Conservation (phyloP, 2,329 filamentous ascomycete species). For the Cladosporium sphaerospermum region DNA sequence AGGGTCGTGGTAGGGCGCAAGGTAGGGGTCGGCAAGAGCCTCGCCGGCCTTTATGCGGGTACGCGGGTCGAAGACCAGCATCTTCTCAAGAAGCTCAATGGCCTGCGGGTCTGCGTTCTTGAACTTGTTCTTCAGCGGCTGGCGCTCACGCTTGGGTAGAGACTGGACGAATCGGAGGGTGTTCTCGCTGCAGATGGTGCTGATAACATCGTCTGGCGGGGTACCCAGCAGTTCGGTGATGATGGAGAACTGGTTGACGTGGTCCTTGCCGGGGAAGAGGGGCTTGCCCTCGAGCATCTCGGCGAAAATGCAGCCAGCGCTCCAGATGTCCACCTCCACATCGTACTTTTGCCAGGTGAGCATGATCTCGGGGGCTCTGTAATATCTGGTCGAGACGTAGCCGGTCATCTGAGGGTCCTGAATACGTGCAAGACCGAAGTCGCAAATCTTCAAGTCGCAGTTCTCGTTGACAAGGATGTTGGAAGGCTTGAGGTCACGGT, state of each 20-base stretch:
- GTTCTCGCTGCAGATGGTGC: conserved; percentile 97
- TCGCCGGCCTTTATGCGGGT: conserved; percentile 84
- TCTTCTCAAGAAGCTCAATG: conserved; percentile 86
- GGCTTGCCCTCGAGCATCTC: conserved; percentile 99
- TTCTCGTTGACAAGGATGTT: conserved; percentile 99
- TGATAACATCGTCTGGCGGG: conserved; percentile 95
- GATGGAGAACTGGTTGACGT: conserved; percentile 99
- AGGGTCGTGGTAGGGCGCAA: conserved; percentile 93
- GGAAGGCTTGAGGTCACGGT: conserved; percentile 95
- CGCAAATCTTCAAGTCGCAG: conserved; percentile 98
- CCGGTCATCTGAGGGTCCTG: conserved; percentile 99
- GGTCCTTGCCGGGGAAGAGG: conserved; percentile 96
- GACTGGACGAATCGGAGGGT: conserved; percentile 97
- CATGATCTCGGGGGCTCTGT: conserved; percentile 98
- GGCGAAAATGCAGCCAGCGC: conserved; percentile 96
- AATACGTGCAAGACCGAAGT: conserved; percentile 94
- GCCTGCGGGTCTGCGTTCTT: conserved; percentile 87
- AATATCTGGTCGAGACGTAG: conserved; percentile 97
- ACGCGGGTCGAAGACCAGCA: conserved; percentile 98
- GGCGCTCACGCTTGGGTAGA: conserved; percentile 86
- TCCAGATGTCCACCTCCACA: conserved; percentile 98
- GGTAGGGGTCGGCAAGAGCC: conserved; percentile 85
- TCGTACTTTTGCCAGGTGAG: conserved; percentile 99
- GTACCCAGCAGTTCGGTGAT: conserved; percentile 96
- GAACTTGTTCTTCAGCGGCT: conserved; percentile 82